phyloP scores from a whole-genome alignment of 352 stramenopile genomes.

The Peronospora destructor region DNA sequence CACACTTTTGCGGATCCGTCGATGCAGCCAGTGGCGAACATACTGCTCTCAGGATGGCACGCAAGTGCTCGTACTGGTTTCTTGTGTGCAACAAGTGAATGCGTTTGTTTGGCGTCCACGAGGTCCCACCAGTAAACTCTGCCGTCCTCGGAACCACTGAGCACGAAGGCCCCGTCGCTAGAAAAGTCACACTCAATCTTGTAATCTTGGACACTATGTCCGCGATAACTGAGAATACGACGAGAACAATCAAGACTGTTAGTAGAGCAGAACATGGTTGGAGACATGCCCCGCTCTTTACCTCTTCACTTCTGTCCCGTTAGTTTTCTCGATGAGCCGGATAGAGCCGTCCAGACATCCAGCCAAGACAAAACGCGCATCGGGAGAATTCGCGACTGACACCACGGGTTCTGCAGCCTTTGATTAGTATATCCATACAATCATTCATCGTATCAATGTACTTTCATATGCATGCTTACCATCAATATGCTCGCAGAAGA shows the following conservation, averaged over 20 bases:
- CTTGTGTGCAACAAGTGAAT: constrained; percentile 49
- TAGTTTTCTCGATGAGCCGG: constrained; percentile 63
- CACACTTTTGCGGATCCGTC: constrained; percentile 74
- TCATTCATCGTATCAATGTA: background rate
- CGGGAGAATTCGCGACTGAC: constrained; percentile 61
- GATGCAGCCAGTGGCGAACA: constrained; percentile 57
- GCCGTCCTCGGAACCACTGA: constrained; percentile 76
- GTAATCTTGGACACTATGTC: constrained; percentile 57
- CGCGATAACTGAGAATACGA: constrained; percentile 41
- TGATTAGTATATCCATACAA: background rate
- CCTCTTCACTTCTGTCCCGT: constrained; percentile 64
- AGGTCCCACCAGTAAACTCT: constrained; percentile 62
- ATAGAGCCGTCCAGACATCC: constrained; percentile 68
- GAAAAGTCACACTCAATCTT: constrained; percentile 66
- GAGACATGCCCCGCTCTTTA: constrained; percentile 17
- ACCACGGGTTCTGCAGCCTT: constrained; percentile 59
- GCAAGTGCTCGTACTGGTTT: constrained; percentile 59
- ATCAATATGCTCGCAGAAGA: constrained; percentile 71
- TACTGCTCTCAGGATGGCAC: constrained; percentile 50
- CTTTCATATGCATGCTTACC: constrained; percentile 22
- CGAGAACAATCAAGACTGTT: constrained; percentile 3
- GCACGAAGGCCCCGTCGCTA: constrained; percentile 49
- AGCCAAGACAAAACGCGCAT: constrained; percentile 71
- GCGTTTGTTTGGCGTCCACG: constrained; percentile 26
- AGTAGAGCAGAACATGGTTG: background rate